Percentiles rank a stretch among this genome's conserved stretches.
phyloP scores from a whole-genome alignment of 495 filamentous ascomycete species.

The Elasticomyces elasticus region DNA sequence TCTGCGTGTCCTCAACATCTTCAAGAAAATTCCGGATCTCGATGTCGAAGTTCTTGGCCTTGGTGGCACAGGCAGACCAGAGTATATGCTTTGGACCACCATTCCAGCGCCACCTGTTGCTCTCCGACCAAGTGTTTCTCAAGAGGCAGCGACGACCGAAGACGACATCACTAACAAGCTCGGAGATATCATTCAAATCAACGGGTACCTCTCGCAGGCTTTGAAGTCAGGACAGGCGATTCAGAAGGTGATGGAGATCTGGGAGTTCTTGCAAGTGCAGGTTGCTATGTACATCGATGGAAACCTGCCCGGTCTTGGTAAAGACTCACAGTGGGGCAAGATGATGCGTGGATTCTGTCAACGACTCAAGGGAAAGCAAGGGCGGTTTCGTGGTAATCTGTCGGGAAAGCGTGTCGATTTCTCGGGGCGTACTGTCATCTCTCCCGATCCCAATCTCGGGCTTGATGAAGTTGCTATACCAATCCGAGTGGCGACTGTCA shows the following conservation, averaged over 20 bases:
- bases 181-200: constrained; percentile 85
- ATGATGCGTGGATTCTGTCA: constrained; percentile 88
- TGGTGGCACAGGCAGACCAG: constrained; percentile 74
- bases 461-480: constrained; percentile 94
- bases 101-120: constrained; percentile 87
- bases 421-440: constrained; percentile 94
- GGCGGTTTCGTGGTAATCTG: constrained; percentile 90
- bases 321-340: constrained; percentile 57
- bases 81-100: constrained; percentile 98
- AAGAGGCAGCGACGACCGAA: constrained; percentile 85
- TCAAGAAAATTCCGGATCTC: constrained; percentile 69
- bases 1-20: constrained; percentile 75
- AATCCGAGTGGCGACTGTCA: constrained; percentile 75
- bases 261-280: constrained; percentile 91
- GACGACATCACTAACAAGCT: constrained; percentile 94
- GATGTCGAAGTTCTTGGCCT: constrained; percentile 90
- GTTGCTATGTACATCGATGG: constrained; percentile 97
- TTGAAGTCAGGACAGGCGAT: constrained; percentile 72
- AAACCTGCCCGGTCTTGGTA: constrained; percentile 79
- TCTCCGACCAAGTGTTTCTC: constrained; percentile 84
- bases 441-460: constrained; percentile 85
- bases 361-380: constrained; percentile 91
- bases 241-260: constrained; percentile 89
- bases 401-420: constrained; percentile 98
- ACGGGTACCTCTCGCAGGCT: constrained; percentile 67